These are phyloP conservation scores for Chytriomyces sp. DNA, from an alignment of 192 early-diverging fungal species.

Conservation along the genomic window DNA sequence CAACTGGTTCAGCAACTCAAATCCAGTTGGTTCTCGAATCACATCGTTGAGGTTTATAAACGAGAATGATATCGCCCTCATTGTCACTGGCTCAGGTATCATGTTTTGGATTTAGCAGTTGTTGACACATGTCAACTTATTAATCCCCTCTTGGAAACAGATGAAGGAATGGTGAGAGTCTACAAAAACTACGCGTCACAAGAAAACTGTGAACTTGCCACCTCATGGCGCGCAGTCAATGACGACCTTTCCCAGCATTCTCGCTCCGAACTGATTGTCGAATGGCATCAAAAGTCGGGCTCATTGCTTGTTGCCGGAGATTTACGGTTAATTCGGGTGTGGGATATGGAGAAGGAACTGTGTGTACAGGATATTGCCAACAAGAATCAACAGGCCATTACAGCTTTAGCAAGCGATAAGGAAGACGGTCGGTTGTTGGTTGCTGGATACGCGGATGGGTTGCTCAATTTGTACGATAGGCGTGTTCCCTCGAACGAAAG, in stretches of 20 bases:
- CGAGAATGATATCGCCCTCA: slow-evolving; percentile 82
- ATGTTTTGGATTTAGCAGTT: too few species aligned
- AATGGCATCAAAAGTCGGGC: slow-evolving; percentile 82
- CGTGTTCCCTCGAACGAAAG: slow-evolving; percentile 59
- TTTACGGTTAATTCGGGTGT: slow-evolving; percentile 68
- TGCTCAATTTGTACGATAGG: slow-evolving; percentile 73
- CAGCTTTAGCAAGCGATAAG: slow-evolving; percentile 69
- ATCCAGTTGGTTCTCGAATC: slow-evolving; percentile 71
- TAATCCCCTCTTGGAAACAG: too few species aligned
- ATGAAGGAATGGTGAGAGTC: slow-evolving; percentile 78
- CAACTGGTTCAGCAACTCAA: slow-evolving; percentile 71
- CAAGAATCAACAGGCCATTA: slow-evolving; percentile 49
- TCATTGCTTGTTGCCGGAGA: slow-evolving; percentile 72
- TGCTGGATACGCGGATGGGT: slow-evolving; percentile 76
- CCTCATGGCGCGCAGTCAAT: slow-evolving; percentile 78
- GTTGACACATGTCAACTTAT: too few species aligned
- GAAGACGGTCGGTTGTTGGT: slow-evolving; percentile 67
- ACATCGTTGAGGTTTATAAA: slow-evolving; percentile 86
- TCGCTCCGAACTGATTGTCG: slow-evolving; percentile 62
- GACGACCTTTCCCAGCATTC: slow-evolving; percentile 59
- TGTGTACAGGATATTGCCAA: slow-evolving; percentile 53
- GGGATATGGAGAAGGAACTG: slow-evolving; percentile 81
- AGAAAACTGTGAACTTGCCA: slow-evolving; percentile 65
- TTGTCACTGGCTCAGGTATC: slow-evolving; percentile 82
- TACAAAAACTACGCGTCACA: slow-evolving; percentile 72